Percentiles rank a stretch among this genome's conserved stretches.
Evolutionary conservation across 2,329 filamentous ascomycete species (phyloP).

Genomic region (Exophiala mesophila): DNA sequence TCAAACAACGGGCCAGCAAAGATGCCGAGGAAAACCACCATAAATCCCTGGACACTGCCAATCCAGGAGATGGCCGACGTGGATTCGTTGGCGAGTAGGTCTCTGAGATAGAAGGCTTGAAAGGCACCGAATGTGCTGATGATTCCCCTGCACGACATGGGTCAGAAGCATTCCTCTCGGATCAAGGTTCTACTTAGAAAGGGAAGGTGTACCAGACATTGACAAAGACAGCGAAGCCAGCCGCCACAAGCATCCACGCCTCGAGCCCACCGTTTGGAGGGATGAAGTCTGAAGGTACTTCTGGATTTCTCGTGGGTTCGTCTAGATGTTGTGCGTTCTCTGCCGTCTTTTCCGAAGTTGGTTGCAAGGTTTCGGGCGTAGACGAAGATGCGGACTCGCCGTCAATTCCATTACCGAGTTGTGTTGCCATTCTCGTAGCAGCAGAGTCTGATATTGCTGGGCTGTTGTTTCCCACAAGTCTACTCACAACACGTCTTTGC

Average conservation of each 20-base stretch:
- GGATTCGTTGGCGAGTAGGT: conserved; percentile 22
- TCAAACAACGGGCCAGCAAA: conserved; percentile 40
- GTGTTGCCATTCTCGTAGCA: no score
- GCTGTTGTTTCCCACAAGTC: no score
- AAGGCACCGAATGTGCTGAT: conserved; percentile 26
- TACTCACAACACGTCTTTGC: no score
- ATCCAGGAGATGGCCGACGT: conserved; percentile 41
- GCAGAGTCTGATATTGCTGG: no score
- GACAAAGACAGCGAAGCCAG: conserved; percentile 24
- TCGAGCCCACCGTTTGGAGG: conserved; percentile 23
- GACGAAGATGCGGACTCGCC: neutral
- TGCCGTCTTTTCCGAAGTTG: neutral
- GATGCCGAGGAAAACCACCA: conserved; percentile 38
- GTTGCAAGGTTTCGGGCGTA: no score
- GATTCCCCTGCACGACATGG: conserved; percentile 21
- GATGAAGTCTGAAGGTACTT: neutral
- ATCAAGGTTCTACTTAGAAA: no score
- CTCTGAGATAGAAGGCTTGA: conserved; percentile 24
- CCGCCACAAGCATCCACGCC: conserved; percentile 23
- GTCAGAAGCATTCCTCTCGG: neutral
- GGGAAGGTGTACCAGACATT: conserved; percentile 20
- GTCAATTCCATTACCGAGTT: neutral
- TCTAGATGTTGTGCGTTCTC: no score
- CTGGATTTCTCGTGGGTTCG: no score
- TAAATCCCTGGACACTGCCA: conserved; percentile 38